Conservation (phyloP, 176 grass and related monocot genomes). For the Oryza longistaminata region DNA sequence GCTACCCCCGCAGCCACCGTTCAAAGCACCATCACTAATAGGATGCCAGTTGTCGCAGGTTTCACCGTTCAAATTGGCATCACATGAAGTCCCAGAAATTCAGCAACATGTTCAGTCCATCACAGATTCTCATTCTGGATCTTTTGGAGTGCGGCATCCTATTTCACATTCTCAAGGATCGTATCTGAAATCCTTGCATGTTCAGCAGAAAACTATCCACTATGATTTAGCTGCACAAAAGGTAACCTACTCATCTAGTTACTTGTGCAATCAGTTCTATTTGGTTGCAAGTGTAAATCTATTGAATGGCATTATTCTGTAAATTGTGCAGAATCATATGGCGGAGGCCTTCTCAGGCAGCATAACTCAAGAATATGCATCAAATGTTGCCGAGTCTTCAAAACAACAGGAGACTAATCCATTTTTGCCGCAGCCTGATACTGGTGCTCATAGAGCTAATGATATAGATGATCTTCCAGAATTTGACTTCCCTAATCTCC, state of each 20-base stretch:
- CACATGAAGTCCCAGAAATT: constrained; percentile 9
- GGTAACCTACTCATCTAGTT: neutral
- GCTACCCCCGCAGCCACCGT: neutral
- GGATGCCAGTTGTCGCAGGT: neutral
- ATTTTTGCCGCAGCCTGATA: neutral
- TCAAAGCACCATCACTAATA: neutral
- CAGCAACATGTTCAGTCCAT: neutral
- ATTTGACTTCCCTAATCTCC: neutral
- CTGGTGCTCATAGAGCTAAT: neutral
- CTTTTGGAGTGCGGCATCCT: neutral
- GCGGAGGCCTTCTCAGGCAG: neutral
- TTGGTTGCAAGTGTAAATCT: neutral
- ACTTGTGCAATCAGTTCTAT: neutral
- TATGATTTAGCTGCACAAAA: constrained; percentile 16
- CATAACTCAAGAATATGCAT: neutral
- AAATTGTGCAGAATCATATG: constrained; percentile 1
- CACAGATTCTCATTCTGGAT: constrained; percentile 7
- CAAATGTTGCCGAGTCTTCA: neutral
- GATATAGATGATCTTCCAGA: neutral
- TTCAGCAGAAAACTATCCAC: neutral
- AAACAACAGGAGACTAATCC: neutral
- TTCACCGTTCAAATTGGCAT: neutral
- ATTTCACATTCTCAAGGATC: neutral
- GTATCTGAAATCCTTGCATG: neutral
- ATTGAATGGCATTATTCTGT: neutral